Percentiles rank a stretch among this genome's conserved stretches.
phyloP scores from a whole-genome alignment of 495 filamentous ascomycete species.

The Podospora sp. region DNA sequence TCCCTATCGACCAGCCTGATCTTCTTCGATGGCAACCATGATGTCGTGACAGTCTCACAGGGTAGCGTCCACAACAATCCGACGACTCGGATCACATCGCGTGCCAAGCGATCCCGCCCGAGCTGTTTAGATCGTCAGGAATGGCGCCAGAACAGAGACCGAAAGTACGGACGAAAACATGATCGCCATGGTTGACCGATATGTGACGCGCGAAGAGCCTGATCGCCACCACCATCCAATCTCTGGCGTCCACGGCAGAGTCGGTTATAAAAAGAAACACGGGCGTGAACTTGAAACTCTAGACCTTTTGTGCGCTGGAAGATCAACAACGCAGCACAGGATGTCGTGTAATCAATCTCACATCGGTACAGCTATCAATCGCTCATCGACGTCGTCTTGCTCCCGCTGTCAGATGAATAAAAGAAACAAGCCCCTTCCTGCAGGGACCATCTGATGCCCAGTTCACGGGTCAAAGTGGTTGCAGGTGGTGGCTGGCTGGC shows the following conservation, averaged over 20 bases:
- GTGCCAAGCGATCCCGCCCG: slow-evolving; percentile 15
- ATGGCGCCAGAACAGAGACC: neutral
- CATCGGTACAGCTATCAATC: neutral
- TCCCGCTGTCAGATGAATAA: slow-evolving; percentile 3
- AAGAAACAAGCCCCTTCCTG: neutral
- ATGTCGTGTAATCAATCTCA: slow-evolving; percentile 4
- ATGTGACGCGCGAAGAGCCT: slow-evolving; percentile 12
- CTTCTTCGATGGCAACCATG: neutral
- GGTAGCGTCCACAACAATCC: neutral
- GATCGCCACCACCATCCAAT: slow-evolving; percentile 9
- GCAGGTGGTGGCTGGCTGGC: slow-evolving; percentile 16
- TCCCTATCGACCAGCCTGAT: neutral
- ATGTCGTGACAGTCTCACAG: neutral
- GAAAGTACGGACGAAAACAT: slow-evolving; percentile 20
- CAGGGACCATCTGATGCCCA: slow-evolving; percentile 1
- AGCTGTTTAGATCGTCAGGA: neutral
- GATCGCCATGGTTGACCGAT: slow-evolving; percentile 10
- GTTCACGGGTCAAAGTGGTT: slow-evolving; percentile 13
- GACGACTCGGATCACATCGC: neutral
- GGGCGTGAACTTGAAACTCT: slow-evolving; percentile 17
- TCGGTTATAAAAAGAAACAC: slow-evolving; percentile 20
- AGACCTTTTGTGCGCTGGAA: neutral
- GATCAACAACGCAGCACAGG: slow-evolving; percentile 1
- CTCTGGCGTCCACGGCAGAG: neutral
- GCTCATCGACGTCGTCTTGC: neutral